Base-by-base conservation (phyloP, 345 rosid genomes). In the Hirschfeldia incana region DNA sequence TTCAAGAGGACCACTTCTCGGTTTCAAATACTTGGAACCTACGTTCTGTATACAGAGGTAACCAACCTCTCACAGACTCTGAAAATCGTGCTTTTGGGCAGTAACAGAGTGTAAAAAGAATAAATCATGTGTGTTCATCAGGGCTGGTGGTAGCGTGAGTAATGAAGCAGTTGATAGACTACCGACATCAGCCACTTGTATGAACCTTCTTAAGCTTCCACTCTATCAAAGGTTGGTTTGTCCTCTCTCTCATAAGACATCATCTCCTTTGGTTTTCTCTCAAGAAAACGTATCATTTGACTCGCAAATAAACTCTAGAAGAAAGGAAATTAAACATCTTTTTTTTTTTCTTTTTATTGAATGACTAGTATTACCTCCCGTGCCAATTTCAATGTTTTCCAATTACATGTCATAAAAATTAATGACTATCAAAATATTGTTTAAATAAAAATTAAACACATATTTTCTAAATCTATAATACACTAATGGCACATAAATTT, bases 151-250 rank as follows among this genome's bases (percentile, higher is more conserved):
- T 69, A 69, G 74, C 15, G 78, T 32, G 36, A 69, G 70, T 77
- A 73, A 69, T 70, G 98, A 91, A 21, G 21, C 21, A 21, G 21
- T 21, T 21, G 21, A 21, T 21, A 21, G 21, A 21, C 21, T 21
- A 21, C 98, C 99, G 1, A 95, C 99, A 44, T 80, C 98, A 46
- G 99, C 98, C 65, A 95, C 99, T 76, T 95, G 99, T 78, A 95
- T 95, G 99, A 95, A 95, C 85, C 96, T 93, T 83, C 90, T 95
- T 17, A 95, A 95, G 89, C 99, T 95, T 86, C 99, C 99, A 8
- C 98, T 97, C 8, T 94, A 92, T 76, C 83, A 90, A 84, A 94
- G 98, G 97, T 94, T 78, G 80, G 88, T 87, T 46, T 46, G 55
- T 46, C 55, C 55, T 77, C 68, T 21, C 21, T 67, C 67, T 51